These are phyloP conservation scores for Curvularia hawaiiensis DNA, from an alignment of 2,329 filamentous ascomycete genomes.

Conservation along the genomic window DNA sequence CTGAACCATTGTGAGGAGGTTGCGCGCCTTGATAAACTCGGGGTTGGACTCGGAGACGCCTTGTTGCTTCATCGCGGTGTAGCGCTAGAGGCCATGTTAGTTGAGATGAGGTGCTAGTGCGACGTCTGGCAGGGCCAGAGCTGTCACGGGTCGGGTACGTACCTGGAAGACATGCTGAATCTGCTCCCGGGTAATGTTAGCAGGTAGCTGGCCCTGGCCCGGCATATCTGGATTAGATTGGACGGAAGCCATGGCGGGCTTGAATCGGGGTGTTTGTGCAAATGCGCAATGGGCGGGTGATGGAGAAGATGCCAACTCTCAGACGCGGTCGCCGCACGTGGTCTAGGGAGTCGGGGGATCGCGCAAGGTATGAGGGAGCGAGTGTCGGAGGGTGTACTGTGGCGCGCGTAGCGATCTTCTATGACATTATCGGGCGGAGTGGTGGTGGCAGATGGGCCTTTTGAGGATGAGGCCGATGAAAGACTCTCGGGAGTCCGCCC, in stretches of 20 bases:
- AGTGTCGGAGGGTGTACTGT: slow-evolving; percentile 29
- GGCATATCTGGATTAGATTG: slow-evolving; percentile 73
- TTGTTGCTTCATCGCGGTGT: slow-evolving; percentile 83
- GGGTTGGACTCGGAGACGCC: slow-evolving; percentile 83
- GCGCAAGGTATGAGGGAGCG: slow-evolving; percentile 32
- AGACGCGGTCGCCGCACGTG: slow-evolving; percentile 28
- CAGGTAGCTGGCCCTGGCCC: slow-evolving; percentile 65
- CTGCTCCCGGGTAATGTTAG: slow-evolving; percentile 75
- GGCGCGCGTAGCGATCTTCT: slow-evolving; percentile 35
- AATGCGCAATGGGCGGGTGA: slow-evolving; percentile 22
- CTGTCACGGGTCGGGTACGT: slow-evolving; percentile 40
- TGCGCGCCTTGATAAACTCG: slow-evolving; percentile 82
- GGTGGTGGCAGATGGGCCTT: slow-evolving; percentile 32
- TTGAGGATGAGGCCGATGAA: slow-evolving; percentile 42
- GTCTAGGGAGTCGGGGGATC: slow-evolving; percentile 19
- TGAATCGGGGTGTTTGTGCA: slow-evolving; percentile 18
- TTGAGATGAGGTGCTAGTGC: slow-evolving; percentile 4
- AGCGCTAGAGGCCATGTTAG: slow-evolving; percentile 70
- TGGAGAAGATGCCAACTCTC: slow-evolving; percentile 17
- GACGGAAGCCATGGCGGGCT: slow-evolving; percentile 73
- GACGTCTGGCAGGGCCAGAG: slow-evolving; percentile 10
- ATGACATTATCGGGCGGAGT: slow-evolving; percentile 44
- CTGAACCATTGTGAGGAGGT: slow-evolving; percentile 75
- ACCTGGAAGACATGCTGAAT: slow-evolving; percentile 76
- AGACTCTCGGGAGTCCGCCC: slow-evolving; percentile 34